These are phyloP conservation scores for Hypoxylon lenormandii DNA, from an alignment of 495 filamentous ascomycete genomes.

Conservation along the genomic window DNA sequence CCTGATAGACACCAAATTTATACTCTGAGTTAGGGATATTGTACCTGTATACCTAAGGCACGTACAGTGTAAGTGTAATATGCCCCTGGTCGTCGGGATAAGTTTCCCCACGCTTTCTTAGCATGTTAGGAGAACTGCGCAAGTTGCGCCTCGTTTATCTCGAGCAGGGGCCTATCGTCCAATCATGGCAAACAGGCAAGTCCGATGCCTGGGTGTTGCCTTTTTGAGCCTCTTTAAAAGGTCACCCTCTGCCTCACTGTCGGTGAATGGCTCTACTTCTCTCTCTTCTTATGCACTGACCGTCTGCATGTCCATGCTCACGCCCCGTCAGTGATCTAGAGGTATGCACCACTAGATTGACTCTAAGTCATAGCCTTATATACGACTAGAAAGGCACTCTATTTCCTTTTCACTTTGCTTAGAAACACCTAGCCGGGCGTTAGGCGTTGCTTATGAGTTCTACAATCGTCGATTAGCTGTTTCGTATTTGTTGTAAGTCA, in stretches of 20 bases:
- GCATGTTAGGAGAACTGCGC: conserved; percentile 23
- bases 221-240: conserved; percentile 38
- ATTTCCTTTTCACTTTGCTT: conserved; percentile 15
- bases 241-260: conserved; percentile 38
- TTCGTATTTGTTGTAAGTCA: conserved; percentile 26
- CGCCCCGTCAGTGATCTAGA: conserved; percentile 11
- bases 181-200: conserved; percentile 39
- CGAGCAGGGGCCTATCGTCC: conserved; percentile 22
- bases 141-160: conserved; percentile 33
- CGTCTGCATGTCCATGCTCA: conserved; percentile 36
- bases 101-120: conserved; percentile 29
- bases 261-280: conserved; percentile 37
- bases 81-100: conserved; percentile 28
- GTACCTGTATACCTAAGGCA: conserved; percentile 11
- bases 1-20: conserved; percentile 20
- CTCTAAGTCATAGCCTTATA: conserved; percentile 11
- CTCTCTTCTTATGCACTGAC: conserved; percentile 19
- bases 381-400: conserved; percentile 21
- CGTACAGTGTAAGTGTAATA: background rate
- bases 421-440: conserved; percentile 32
- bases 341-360: background rate
- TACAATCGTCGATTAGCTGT: conserved; percentile 5
- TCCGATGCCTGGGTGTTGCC: conserved; percentile 30
- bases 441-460: conserved; percentile 22
- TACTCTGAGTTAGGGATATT: too few species aligned